Conservation (phyloP, 2,329 filamentous ascomycete species). For the Myriosclerotinia duriaeana region DNA sequence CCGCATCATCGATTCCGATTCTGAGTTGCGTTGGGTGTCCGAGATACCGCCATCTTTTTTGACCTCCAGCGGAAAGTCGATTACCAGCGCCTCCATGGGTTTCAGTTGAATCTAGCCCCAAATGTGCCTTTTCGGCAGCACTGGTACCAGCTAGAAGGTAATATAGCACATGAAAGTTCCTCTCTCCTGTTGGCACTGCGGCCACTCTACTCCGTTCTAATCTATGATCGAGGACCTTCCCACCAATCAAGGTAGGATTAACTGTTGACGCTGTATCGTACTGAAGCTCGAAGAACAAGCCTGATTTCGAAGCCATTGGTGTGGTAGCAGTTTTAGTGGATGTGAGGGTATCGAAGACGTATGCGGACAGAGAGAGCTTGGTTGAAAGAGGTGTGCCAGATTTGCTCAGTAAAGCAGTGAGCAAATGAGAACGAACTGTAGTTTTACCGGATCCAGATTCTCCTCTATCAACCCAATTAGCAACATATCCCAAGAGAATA, state of each 20-base stretch:
- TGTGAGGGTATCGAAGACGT: conserved; percentile 92
- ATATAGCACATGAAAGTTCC: conserved; percentile 94
- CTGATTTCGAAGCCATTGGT: conserved; percentile 91
- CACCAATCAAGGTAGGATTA: conserved; percentile 85
- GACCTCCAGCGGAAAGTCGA: conserved; percentile 50
- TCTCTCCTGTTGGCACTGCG: conserved; percentile 89
- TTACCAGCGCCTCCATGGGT: conserved; percentile 45
- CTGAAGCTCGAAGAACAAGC: conserved; percentile 92
- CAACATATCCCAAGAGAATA: background rate
- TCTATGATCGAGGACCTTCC: conserved; percentile 90
- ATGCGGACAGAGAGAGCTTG: conserved; percentile 89
- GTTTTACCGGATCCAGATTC: conserved; percentile 97
- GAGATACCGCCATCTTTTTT: conserved; percentile 92
- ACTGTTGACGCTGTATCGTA: conserved; percentile 87
- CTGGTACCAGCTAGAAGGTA: conserved; percentile 93
- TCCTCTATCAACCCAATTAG: conserved; percentile 57
- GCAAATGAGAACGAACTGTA: conserved; percentile 83
- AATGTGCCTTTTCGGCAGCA: conserved; percentile 81
- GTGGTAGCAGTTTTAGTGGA: conserved; percentile 97
- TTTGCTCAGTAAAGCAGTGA: conserved; percentile 82
- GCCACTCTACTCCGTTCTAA: conserved; percentile 89
- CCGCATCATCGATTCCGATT: conserved; percentile 91
- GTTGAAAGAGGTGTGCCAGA: conserved; percentile 90
- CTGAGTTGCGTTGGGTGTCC: conserved; percentile 96
- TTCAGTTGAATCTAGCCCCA: conserved; percentile 53